phyloP scores from a whole-genome alignment of 331 rosid genomes.

The Spiraea crenata region DNA sequence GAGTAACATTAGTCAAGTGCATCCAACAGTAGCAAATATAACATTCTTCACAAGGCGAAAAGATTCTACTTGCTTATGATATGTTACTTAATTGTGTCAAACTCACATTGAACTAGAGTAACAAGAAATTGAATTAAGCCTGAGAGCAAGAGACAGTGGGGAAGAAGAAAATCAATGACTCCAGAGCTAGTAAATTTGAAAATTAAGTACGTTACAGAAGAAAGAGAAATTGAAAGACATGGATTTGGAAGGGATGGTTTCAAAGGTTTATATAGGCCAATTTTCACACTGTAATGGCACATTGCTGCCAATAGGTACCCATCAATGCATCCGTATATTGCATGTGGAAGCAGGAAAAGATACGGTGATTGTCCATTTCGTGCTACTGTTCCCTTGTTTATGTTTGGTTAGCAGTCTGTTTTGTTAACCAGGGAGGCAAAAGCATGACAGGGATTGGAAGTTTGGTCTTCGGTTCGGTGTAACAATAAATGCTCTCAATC shows the following conservation, averaged over 20 bases:
- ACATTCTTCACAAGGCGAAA: background rate
- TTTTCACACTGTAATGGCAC: background rate
- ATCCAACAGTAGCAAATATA: background rate
- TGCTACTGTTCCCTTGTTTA: background rate
- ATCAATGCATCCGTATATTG: slow-evolving; percentile 2
- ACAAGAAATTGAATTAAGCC: background rate
- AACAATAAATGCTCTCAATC: no score
- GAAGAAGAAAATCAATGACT: slow-evolving; percentile 8
- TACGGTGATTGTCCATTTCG: background rate
- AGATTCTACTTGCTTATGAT: background rate
- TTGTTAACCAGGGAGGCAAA: no score
- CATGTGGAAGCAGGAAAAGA: slow-evolving; percentile 1
- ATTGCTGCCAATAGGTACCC: background rate
- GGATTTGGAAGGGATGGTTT: background rate
- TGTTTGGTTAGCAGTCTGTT: no score
- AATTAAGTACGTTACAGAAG: background rate
- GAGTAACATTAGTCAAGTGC: background rate
- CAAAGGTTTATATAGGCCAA: background rate
- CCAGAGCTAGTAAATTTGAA: background rate
- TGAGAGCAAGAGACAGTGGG: background rate
- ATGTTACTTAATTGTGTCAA: no score
- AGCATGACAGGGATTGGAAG: no score
- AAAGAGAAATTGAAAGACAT: background rate
- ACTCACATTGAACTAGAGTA: background rate
- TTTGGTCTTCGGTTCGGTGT: no score